A percentile compares a stretch with the other conserved stretches of the same genome.
phyloP scores from a whole-genome alignment of 2,329 filamentous ascomycete species.

The Falciphora oryzae region DNA sequence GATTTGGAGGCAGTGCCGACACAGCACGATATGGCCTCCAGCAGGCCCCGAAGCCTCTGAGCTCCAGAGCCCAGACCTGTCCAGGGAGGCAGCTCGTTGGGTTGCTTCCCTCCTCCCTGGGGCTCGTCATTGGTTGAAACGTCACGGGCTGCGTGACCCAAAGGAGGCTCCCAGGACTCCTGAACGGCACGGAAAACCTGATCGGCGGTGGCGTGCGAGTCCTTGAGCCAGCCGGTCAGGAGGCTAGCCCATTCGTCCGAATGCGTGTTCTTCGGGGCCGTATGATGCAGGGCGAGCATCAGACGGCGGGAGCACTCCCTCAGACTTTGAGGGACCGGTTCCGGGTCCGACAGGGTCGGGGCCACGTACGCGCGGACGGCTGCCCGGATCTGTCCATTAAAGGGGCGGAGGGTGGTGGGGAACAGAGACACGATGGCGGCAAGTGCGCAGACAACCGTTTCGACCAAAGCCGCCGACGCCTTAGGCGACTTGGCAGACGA shows the following conservation, averaged over 20 bases:
- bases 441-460: constrained; percentile 67
- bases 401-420: constrained; percentile 76
- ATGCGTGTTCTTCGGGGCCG: constrained; percentile 71
- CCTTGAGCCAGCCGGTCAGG: constrained; percentile 54
- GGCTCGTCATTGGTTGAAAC: constrained; percentile 42
- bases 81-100: constrained; percentile 62
- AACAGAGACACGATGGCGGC: constrained; percentile 70
- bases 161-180: constrained; percentile 73
- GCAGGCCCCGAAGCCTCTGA: constrained; percentile 60
- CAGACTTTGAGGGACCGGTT: constrained; percentile 45
- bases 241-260: constrained; percentile 73
- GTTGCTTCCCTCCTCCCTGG: constrained; percentile 37
- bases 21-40: constrained; percentile 59
- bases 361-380: constrained; percentile 56
- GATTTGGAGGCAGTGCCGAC: constrained; percentile 59
- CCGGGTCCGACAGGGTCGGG: constrained; percentile 50
- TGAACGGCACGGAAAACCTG: constrained; percentile 71
- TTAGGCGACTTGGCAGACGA: constrained; percentile 31
- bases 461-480: constrained; percentile 46
- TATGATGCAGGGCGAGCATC: constrained; percentile 67
- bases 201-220: constrained; percentile 67
- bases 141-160: constrained; percentile 28
- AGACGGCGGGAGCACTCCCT: constrained; percentile 56
- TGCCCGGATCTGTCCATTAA: constrained; percentile 60
- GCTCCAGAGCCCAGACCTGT: constrained; percentile 66